phyloP scores from a whole-genome alignment of 1,284 basidiomycete genomes.

The Schizophyllum amplum region DNA sequence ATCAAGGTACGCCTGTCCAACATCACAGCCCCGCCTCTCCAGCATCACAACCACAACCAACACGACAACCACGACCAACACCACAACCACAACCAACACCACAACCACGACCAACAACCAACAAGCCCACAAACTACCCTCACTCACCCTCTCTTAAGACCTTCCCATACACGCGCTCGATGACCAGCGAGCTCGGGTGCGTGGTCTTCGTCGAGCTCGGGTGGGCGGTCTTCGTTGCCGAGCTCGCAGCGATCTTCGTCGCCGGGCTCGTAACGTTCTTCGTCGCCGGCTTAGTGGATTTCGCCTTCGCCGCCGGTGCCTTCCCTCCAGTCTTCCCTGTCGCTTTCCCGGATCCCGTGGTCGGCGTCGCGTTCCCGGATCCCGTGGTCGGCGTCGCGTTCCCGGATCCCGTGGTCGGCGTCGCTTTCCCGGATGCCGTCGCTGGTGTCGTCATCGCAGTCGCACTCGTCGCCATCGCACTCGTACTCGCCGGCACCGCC shows the following conservation, averaged over 20 bases:
- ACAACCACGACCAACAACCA: too few relatives aligned
- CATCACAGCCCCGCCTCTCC: too few relatives aligned
- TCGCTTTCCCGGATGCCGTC: background rate
- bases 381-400: background rate
- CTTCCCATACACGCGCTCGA: conserved; percentile 10
- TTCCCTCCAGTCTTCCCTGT: conserved; percentile 17
- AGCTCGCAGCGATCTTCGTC: conserved; percentile 5
- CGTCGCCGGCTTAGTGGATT: too few relatives aligned
- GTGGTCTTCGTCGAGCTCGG: background rate
- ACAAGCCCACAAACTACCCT: too few relatives aligned
- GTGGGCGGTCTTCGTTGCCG: background rate
- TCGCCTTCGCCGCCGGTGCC: too few relatives aligned
- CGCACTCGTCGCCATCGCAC: background rate
- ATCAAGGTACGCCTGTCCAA: too few relatives aligned
- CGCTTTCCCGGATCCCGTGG: conserved; percentile 23
- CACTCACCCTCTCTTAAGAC: conserved; percentile 3
- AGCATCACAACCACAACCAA: too few relatives aligned
- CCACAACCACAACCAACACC: conserved; percentile 9
- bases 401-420: too few relatives aligned
- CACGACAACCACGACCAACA: too few relatives aligned
- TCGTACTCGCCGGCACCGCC: background rate
- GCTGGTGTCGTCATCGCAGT: background rate
- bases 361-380: background rate
- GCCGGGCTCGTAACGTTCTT: conserved; percentile 12
- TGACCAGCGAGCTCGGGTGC: conserved; percentile 11